Percentiles rank a stretch among this genome's conserved stretches.
Conservation (phyloP, 2,329 filamentous ascomycete genomes). For the Emergomyces pasteurianus region DNA sequence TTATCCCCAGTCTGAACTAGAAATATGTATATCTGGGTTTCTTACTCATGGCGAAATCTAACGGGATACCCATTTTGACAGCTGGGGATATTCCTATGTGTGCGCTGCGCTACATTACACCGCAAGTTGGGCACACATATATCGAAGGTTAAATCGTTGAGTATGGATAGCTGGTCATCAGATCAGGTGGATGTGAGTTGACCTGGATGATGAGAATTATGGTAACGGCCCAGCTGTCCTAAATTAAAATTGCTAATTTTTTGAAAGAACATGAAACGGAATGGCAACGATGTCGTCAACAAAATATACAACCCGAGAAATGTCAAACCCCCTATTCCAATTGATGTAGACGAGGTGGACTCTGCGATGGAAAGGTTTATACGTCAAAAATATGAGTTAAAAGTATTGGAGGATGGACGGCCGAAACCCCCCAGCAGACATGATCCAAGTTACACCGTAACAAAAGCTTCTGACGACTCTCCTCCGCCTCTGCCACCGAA, state of each 20-base stretch:
- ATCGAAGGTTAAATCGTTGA: conserved; percentile 96
- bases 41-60: not conserved
- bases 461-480: conserved; percentile 40
- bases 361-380: conserved; percentile 93
- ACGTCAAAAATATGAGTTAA: conserved; percentile 78
- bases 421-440: conserved; percentile 38
- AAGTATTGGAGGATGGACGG: conserved; percentile 38
- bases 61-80: conserved; percentile 27
- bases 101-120: conserved; percentile 92
- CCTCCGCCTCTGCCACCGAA: conserved; percentile 44
- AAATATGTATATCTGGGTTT: not conserved
- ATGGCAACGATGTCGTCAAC: conserved; percentile 79
- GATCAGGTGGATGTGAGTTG: conserved; percentile 84
- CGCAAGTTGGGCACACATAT: conserved; percentile 95
- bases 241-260: conserved; percentile 10
- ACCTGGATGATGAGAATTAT: not conserved
- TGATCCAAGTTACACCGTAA: conserved; percentile 44
- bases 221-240: not conserved
- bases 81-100: conserved; percentile 92
- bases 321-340: conserved; percentile 68
- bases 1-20: not conserved
- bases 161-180: conserved; percentile 93
- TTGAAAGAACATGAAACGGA: conserved; percentile 77
- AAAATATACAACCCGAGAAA: conserved; percentile 79
- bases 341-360: conserved; percentile 87